Evolutionary conservation across 805 yeast species (phyloP), one percentile per base, ranked within the genome.

Genomic region (Metschnikowia gelsemii): DNA sequence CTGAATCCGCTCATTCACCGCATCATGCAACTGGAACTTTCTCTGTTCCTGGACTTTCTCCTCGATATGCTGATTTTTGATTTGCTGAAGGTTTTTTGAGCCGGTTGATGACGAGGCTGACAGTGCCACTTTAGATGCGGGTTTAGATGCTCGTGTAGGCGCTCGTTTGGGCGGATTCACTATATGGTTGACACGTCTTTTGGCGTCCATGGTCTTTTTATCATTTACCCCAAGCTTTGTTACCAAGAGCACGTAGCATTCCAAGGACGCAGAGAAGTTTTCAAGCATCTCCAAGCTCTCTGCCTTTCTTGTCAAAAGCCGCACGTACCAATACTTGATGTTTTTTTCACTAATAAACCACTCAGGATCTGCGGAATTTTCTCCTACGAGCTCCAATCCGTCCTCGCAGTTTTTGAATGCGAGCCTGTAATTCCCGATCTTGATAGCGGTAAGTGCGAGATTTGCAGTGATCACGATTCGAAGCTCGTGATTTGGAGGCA

Each of bases 271-370:
- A 41, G 71, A 58, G 61, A 74, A 87, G 50, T 75, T 76, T 54
- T 93, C 99, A 39, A 80, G 55, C 60, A 80, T 79, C 62, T 93
- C 99, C 29, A 81, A 70, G 2, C 91, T 82, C 56, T 93, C 97
- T 0, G 96, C 97, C 48, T 79, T 78, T 46, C 84, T 79, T 2
- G 76, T 64, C 35, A 79, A 60, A 13, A 91, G 69, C 60, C 88
- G 90, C 18, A 76, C 62, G 84, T 89, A 87, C 61, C 93, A 80
- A 13, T 79, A 80, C 56, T 76, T 79, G 46, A 84, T 72, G 1
- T 72, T 55, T 53, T 82, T 81, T 5, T 75, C 80, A 6, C 61
- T 66, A 3, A 69, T 62, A 0, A 68, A 65, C 42, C 64, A 64
- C 1, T 42, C 43, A 2, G 51, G 13, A 28, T 59, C 63, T 14